A percentile compares a stretch with the other conserved stretches of the same genome.
Evolutionary conservation across 306 rosid genomes (phyloP).

Genomic region (Pyrus betulifolia): DNA sequence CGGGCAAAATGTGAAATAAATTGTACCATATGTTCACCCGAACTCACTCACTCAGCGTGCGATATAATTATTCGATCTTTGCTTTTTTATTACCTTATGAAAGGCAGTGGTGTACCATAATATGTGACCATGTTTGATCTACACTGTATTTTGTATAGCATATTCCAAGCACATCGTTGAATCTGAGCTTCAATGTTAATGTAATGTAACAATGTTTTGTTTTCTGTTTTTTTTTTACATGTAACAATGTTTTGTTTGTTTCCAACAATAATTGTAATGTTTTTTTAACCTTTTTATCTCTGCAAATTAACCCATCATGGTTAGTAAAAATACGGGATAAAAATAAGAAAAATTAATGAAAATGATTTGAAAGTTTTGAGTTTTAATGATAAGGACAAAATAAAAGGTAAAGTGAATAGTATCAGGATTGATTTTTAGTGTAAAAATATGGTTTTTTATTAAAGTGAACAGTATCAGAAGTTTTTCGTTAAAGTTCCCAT

Average conservation of each 20-base stretch:
- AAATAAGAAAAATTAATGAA: too few relatives aligned
- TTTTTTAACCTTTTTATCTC: too few relatives aligned
- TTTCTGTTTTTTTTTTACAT: too few relatives aligned
- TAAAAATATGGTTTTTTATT: too few relatives aligned
- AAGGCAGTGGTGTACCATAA: slow-evolving; percentile 19
- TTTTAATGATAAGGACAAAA: too few relatives aligned
- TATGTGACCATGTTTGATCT: not conserved
- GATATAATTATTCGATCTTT: not conserved
- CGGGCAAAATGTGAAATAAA: slow-evolving; percentile 16
- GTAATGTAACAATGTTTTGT: not conserved
- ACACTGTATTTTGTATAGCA: slow-evolving; percentile 3
- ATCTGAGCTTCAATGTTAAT: not conserved
- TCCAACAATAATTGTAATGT: not conserved
- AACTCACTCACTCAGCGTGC: not conserved
- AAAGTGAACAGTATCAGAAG: too few relatives aligned
- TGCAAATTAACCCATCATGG: too few relatives aligned
- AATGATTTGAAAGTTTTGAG: too few relatives aligned
- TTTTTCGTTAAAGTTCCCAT: too few relatives aligned
- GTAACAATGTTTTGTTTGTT: not conserved
- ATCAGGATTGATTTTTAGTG: too few relatives aligned
- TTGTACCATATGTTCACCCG: slow-evolving; percentile 15
- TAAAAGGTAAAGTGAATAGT: too few relatives aligned
- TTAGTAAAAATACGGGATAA: too few relatives aligned
- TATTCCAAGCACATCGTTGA: not conserved
- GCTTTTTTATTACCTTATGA: slow-evolving; percentile 1